Percentiles rank a stretch among this genome's conserved stretches.
Evolutionary conservation across 1,284 basidiomycete species (phyloP).

Genomic region (Spongiforma sp.): DNA sequence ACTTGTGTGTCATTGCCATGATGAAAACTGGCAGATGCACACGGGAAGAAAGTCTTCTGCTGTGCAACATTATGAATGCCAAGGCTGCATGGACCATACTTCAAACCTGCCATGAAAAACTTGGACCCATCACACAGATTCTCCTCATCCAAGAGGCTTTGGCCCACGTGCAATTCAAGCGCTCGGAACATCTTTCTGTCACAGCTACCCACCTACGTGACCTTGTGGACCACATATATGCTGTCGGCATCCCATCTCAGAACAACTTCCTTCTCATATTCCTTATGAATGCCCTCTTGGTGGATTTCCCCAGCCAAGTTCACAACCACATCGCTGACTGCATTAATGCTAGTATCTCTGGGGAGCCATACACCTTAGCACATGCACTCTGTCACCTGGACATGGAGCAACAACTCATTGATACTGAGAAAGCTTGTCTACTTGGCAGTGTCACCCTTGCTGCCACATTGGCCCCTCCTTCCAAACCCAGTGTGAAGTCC

Average conservation of each 20-base stretch:
- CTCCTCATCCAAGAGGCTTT: not conserved
- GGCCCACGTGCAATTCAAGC: not conserved
- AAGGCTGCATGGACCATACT: not conserved
- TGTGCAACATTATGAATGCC: not conserved
- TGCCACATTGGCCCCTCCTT: not conserved
- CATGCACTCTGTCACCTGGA: not conserved
- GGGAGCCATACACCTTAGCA: not conserved
- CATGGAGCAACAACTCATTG: not conserved
- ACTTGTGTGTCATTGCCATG: not conserved
- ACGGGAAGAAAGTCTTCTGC: not conserved
- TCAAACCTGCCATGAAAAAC: not conserved
- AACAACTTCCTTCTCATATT: not conserved
- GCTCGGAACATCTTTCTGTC: not conserved
- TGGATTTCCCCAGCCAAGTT: not conserved
- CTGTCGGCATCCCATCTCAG: not conserved
- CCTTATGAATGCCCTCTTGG: not conserved
- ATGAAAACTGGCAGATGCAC: not conserved
- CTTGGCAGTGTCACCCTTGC: not conserved
- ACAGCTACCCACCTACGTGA: not conserved
- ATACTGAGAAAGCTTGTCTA: not conserved
- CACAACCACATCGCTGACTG: not conserved
- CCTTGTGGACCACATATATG: not conserved
- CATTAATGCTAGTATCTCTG: not conserved
- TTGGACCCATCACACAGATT: not conserved
- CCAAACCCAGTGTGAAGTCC: not conserved